Evolutionary conservation across 257 asterid species (phyloP).

Genomic region (Solanum chmielewskii): DNA sequence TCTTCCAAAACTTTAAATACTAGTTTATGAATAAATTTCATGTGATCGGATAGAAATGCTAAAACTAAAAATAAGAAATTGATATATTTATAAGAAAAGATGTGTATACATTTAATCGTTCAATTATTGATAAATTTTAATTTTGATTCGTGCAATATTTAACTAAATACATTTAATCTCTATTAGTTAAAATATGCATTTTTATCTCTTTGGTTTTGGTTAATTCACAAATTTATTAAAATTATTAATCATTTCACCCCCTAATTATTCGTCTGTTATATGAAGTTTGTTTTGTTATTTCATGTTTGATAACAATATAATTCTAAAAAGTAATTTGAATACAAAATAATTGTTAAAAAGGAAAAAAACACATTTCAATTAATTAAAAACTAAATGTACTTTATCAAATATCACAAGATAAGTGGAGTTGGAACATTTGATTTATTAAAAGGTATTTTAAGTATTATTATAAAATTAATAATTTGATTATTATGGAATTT

Average conservation of each 20-base stretch:
- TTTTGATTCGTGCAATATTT: too few species aligned
- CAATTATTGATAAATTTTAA: too few species aligned
- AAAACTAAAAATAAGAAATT: neutral
- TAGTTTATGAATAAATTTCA: too few species aligned
- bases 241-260: neutral
- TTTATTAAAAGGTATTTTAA: neutral
- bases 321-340: too few species aligned
- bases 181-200: too few species aligned
- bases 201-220: neutral
- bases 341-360: too few species aligned
- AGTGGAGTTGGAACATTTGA: neutral
- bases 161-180: neutral
- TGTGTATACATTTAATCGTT: neutral
- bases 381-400: neutral
- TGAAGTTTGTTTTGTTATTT: neutral
- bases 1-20: neutral
- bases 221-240: neutral
- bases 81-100: neutral
- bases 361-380: too few species aligned
- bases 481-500: neutral
- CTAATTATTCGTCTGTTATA: too few species aligned
- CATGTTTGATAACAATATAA: rapidly evolving
- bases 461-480: neutral
- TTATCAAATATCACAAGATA: neutral
- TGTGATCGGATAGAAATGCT: neutral